Percentiles rank a stretch among this genome's conserved stretches.
Conservation (phyloP, 768 basidiomycete genomes). For the Calocybe indica region DNA sequence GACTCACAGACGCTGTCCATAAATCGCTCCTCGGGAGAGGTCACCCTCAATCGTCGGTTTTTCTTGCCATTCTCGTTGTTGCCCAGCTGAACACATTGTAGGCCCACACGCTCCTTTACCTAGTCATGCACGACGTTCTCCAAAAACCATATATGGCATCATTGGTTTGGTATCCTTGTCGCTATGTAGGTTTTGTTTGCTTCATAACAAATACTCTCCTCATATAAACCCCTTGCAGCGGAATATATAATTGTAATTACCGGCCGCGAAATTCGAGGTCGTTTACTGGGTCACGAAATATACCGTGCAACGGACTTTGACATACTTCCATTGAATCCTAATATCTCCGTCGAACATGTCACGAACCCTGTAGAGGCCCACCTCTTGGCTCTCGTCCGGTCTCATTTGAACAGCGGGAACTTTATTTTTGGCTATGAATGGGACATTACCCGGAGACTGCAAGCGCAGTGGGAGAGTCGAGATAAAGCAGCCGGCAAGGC, state of each 20-base stretch:
- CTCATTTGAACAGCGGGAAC: slow-evolving; percentile 72
- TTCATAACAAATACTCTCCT: neutral
- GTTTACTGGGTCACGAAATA: slow-evolving; percentile 80
- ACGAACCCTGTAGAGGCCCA: slow-evolving; percentile 87
- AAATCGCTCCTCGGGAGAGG: slow-evolving; percentile 69
- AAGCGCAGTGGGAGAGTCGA: slow-evolving; percentile 66
- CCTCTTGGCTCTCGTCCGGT: slow-evolving; percentile 78
- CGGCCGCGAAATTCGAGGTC: slow-evolving; percentile 69
- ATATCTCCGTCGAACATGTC: slow-evolving; percentile 58
- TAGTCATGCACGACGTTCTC: slow-evolving; percentile 49
- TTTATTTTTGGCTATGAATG: slow-evolving; percentile 90
- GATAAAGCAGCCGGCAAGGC: slow-evolving; percentile 47
- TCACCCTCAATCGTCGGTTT: slow-evolving; percentile 59
- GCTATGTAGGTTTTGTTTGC: slow-evolving; percentile 39
- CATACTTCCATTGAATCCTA: slow-evolving; percentile 78
- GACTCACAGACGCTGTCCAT: slow-evolving; percentile 66
- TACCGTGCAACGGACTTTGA: slow-evolving; percentile 90
- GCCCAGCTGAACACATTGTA: slow-evolving; percentile 16
- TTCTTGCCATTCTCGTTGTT: slow-evolving; percentile 1
- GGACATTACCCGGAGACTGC: slow-evolving; percentile 84
- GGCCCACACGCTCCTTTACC: slow-evolving; percentile 52
- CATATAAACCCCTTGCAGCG: slow-evolving; percentile 42
- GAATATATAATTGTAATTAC: slow-evolving; percentile 92
- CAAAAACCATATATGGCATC: slow-evolving; percentile 69
- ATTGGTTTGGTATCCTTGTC: slow-evolving; percentile 73